phyloP scores from a whole-genome alignment of 495 filamentous ascomycete species.

The Parachaetomium inaequale region DNA sequence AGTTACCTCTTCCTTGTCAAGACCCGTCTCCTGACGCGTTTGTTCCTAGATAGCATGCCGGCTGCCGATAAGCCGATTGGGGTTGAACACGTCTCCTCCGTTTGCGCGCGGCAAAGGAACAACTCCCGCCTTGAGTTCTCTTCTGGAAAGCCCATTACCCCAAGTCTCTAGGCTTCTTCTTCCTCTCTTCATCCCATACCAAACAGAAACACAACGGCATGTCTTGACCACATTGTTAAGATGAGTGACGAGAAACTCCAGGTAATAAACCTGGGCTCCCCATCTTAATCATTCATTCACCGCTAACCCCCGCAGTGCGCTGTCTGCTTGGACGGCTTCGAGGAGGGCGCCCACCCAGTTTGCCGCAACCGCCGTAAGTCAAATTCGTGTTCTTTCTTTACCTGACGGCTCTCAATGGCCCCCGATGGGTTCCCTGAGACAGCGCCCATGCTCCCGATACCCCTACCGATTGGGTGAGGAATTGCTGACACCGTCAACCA shows the following conservation, averaged over 20 bases:
- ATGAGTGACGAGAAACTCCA: background rate
- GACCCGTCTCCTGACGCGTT: no score
- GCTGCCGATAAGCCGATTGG: no score
- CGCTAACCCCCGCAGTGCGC: background rate
- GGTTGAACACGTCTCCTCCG: no score
- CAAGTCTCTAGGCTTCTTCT: background rate
- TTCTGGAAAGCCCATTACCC: background rate
- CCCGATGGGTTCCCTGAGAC: no score
- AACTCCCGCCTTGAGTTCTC: background rate
- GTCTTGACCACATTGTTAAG: background rate
- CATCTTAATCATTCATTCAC: background rate
- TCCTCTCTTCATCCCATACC: background rate
- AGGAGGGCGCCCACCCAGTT: background rate
- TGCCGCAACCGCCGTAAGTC: background rate
- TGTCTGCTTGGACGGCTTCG: background rate
- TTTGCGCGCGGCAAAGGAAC: no score
- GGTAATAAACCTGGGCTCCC: background rate
- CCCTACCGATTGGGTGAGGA: background rate
- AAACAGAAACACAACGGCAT: background rate
- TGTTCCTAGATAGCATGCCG: no score
- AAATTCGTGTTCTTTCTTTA: background rate
- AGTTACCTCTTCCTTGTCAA: no score
- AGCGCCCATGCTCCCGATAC: no score
- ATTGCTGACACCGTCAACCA: background rate
- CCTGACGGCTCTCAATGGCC: background rate